phyloP scores from a whole-genome alignment of 208 protist genomes.

The Leishmania gerbilli region DNA sequence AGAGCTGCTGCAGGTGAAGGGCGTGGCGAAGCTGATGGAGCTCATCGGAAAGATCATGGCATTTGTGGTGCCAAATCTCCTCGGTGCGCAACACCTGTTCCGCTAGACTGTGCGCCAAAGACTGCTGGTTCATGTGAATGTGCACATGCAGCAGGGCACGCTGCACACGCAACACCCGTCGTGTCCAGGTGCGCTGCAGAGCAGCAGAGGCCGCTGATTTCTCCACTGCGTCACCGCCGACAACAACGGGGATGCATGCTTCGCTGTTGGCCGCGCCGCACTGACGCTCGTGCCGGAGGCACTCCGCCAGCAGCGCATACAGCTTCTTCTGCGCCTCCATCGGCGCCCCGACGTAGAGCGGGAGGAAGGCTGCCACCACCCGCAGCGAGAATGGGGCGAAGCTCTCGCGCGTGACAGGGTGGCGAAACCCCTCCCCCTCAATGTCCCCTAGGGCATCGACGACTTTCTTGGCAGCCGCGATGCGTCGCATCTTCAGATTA shows the following conservation, averaged over 20 bases:
- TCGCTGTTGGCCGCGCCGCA: not conserved
- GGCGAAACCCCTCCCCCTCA: constrained; percentile 55
- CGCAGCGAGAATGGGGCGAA: constrained; percentile 84
- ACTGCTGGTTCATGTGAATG: constrained; percentile 57
- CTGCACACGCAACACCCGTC: constrained; percentile 49
- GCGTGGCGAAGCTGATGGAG: constrained; percentile 32
- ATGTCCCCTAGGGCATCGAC: constrained; percentile 72
- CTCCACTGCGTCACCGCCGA: not conserved
- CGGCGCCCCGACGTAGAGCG: constrained; percentile 54
- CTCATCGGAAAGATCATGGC: constrained; percentile 22
- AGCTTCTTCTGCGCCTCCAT: constrained; percentile 63
- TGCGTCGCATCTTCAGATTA: constrained; percentile 66
- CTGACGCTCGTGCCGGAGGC: constrained; percentile 30
- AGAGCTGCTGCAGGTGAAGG: constrained; percentile 43
- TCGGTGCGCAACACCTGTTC: constrained; percentile 46
- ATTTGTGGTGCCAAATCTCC: constrained; percentile 19
- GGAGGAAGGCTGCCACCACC: constrained; percentile 68
- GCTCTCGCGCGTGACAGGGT: constrained; percentile 54
- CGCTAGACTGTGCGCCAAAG: constrained; percentile 47
- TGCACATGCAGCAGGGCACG: constrained; percentile 66
- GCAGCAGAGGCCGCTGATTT: not conserved
- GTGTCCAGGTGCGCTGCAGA: constrained; percentile 32
- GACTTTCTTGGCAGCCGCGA: constrained; percentile 55
- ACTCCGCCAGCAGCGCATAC: constrained; percentile 58
- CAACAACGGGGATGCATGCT: not conserved